phyloP scores from a whole-genome alignment of 805 yeast species.

The Metschnikowia cerradonensis region DNA sequence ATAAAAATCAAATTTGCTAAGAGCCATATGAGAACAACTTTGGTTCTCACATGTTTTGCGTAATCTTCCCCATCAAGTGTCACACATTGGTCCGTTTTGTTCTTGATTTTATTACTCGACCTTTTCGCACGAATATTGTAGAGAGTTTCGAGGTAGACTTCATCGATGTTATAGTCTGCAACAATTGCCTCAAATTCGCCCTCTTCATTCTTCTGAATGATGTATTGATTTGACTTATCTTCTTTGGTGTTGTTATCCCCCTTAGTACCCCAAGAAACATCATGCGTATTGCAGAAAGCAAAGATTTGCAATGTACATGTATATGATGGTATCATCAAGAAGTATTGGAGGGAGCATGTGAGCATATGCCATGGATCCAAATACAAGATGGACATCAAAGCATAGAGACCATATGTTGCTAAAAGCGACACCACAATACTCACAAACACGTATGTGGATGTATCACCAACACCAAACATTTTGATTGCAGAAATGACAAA shows the following conservation, averaged over 20 bases:
- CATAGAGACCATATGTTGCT: constrained; percentile 89
- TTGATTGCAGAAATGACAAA: constrained; percentile 60
- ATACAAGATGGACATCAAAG: constrained; percentile 75
- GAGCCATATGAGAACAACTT: constrained; percentile 96
- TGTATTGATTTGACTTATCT: constrained; percentile 73
- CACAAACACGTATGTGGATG: constrained; percentile 50
- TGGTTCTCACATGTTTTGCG: constrained; percentile 89
- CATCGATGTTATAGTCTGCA: constrained; percentile 79
- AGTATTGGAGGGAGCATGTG: constrained; percentile 83
- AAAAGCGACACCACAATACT: constrained; percentile 79
- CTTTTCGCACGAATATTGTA: constrained; percentile 70
- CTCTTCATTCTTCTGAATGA: constrained; percentile 71
- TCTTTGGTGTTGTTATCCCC: constrained; percentile 75
- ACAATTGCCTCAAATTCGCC: constrained; percentile 79
- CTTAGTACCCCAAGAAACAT: constrained; percentile 98
- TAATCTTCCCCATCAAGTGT: constrained; percentile 65
- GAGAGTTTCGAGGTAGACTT: constrained; percentile 72
- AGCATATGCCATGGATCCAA: constrained; percentile 96
- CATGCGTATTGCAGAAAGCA: constrained; percentile 97
- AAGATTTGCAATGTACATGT: constrained; percentile 90
- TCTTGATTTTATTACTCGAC: constrained; percentile 47
- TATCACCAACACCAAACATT: constrained; percentile 37
- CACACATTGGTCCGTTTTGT: constrained; percentile 21
- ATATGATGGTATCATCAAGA: constrained; percentile 84
- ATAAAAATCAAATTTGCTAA: constrained; percentile 74